These are phyloP conservation scores for Allium fistulosum DNA, from an alignment of 106 monocot genomes.

Conservation along the genomic window DNA sequence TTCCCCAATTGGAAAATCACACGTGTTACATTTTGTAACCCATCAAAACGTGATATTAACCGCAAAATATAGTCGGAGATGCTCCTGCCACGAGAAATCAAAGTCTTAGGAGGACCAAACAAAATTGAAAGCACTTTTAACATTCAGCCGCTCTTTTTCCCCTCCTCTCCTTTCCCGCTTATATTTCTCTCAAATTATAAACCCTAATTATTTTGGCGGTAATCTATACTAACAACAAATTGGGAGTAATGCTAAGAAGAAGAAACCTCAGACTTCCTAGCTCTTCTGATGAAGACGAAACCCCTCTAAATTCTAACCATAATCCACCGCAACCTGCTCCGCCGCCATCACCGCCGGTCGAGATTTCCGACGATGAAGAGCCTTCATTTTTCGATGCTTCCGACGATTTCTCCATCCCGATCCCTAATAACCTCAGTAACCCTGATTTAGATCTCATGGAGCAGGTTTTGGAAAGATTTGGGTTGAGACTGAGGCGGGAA, in stretches of 20 bases:
- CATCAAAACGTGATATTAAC: too few species aligned
- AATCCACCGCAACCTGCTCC: constrained; percentile 16
- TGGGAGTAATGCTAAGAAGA: constrained; percentile 23
- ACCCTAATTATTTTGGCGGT: too few species aligned
- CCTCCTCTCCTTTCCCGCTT: too few species aligned
- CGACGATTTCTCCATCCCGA: constrained; percentile 37
- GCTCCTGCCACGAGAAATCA: too few species aligned
- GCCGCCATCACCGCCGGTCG: constrained; percentile 19
- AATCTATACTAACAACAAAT: too few species aligned
- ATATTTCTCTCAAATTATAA: too few species aligned
- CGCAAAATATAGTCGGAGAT: too few species aligned
- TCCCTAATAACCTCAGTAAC: neutral
- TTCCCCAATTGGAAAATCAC: too few species aligned
- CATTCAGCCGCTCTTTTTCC: too few species aligned
- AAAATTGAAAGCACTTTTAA: too few species aligned
- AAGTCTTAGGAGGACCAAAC: too few species aligned
- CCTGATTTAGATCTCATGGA: constrained; percentile 18
- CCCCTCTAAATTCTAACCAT: constrained; percentile 1
- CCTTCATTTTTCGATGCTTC: constrained; percentile 48
- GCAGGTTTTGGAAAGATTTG: constrained; percentile 35
- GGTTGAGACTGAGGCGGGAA: constrained; percentile 50
- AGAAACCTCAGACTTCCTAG: constrained; percentile 32
- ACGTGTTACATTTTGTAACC: too few species aligned
- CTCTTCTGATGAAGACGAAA: constrained; percentile 54
- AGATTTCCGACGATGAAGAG: constrained; percentile 58